Evolutionary conservation across 768 basidiomycete species (phyloP).

Genomic region (Chiua virens): DNA sequence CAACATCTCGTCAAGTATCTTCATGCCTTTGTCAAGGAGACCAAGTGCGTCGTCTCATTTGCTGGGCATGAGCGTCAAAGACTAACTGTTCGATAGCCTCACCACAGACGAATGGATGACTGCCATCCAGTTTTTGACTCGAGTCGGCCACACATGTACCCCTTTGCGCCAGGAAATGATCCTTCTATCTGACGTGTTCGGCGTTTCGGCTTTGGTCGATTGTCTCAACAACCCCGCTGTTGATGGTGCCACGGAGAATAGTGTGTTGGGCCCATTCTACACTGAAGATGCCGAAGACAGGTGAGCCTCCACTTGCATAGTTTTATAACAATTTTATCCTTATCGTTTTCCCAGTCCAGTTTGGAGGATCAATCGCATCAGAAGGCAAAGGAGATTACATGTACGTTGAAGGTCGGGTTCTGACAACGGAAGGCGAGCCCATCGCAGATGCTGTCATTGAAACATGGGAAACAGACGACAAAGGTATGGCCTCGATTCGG

Average conservation of each 20-base stretch:
- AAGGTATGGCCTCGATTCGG: conserved; percentile 43
- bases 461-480: conserved; percentile 80
- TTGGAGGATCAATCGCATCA: conserved; percentile 78
- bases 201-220: conserved; percentile 78
- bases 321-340: background rate
- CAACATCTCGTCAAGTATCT: conserved; percentile 61
- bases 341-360: conserved; percentile 43
- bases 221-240: conserved; percentile 66
- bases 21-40: conserved; percentile 74
- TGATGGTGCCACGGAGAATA: conserved; percentile 65
- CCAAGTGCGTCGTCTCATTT: conserved; percentile 40
- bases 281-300: conserved; percentile 73
- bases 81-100: conserved; percentile 38
- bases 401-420: conserved; percentile 73
- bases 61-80: background rate
- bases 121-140: conserved; percentile 76
- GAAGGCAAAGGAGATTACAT: conserved; percentile 86
- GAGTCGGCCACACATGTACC: conserved; percentile 70
- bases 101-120: conserved; percentile 88
- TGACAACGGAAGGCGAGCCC: conserved; percentile 58
- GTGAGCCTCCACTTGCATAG: conserved; percentile 38
- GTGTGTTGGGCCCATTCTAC: conserved; percentile 81
- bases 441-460: conserved; percentile 68
- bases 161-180: conserved; percentile 78
- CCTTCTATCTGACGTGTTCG: conserved; percentile 79